phyloP scores from a whole-genome alignment of 2,329 filamentous ascomycete species.

The Scleromitrula shiraiana region DNA sequence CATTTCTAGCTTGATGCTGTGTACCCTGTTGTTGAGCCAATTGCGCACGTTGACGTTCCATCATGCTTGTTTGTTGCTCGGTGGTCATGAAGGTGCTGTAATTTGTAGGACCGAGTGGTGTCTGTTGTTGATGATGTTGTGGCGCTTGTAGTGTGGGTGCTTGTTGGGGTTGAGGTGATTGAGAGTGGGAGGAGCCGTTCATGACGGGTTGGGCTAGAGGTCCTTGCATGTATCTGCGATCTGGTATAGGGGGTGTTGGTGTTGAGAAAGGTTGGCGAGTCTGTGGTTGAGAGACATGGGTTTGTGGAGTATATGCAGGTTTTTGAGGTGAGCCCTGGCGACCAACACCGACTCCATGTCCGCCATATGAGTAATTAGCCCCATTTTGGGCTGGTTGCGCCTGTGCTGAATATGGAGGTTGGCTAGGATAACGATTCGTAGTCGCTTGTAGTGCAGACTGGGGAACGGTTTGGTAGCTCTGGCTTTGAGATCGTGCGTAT shows the following conservation, averaged over 20 bases:
- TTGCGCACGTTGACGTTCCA: constrained; percentile 31
- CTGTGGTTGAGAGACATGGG: constrained; percentile 16
- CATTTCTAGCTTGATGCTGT: constrained; percentile 26
- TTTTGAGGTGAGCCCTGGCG: constrained; percentile 28
- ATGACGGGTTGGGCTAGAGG: constrained; percentile 17
- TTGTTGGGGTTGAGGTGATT: constrained; percentile 17
- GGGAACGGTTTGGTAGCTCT: constrained; percentile 20
- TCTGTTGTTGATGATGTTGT: not conserved
- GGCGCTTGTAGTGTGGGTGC: constrained; percentile 3
- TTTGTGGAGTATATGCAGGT: constrained; percentile 23
- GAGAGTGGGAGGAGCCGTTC: constrained; percentile 21
- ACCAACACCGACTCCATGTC: constrained; percentile 16
- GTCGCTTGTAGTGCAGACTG: constrained; percentile 19
- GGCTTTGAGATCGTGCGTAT: constrained; percentile 20
- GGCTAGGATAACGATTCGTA: constrained; percentile 23
- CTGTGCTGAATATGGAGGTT: constrained; percentile 23
- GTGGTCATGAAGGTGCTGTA: constrained; percentile 27
- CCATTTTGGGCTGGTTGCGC: constrained; percentile 22
- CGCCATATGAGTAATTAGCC: constrained; percentile 23
- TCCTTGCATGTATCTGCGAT: constrained; percentile 19
- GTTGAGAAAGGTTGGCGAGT: constrained; percentile 19
- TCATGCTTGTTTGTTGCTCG: constrained; percentile 30
- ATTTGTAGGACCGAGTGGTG: constrained; percentile 4
- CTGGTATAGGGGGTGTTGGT: constrained; percentile 17
- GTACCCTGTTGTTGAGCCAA: constrained; percentile 28